Percentiles rank a stretch among this genome's conserved stretches.
Evolutionary conservation across 2,329 filamentous ascomycete genomes (phyloP).

Genomic region (Myriangium duriaei): DNA sequence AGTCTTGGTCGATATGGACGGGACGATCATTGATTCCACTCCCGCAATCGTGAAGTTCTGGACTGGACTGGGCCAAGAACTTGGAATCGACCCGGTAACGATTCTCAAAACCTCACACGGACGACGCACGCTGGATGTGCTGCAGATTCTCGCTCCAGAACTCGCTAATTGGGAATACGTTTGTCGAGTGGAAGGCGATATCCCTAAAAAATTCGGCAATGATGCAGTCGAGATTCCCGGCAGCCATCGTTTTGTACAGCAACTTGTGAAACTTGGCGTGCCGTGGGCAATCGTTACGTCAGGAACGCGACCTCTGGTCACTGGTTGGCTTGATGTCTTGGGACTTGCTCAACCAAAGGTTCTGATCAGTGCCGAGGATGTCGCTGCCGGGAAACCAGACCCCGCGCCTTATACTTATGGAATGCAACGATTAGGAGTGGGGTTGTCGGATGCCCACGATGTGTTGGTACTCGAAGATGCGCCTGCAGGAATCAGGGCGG

Average conservation of each 20-base stretch:
- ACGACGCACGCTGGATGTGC: slow-evolving; percentile 73
- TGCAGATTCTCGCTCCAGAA: slow-evolving; percentile 68
- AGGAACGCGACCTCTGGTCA: slow-evolving; percentile 35
- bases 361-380: slow-evolving; percentile 38
- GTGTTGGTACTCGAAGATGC: slow-evolving; percentile 81
- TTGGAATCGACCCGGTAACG: slow-evolving; percentile 69
- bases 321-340: slow-evolving; percentile 40
- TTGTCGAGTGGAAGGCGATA: slow-evolving; percentile 59
- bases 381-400: slow-evolving; percentile 37
- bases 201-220: slow-evolving; percentile 63
- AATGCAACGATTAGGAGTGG: slow-evolving; percentile 27
- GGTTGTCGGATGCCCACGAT: too few relatives aligned
- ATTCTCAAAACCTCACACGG: slow-evolving; percentile 90
- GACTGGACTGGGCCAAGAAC: slow-evolving; percentile 61
- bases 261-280: slow-evolving; percentile 48
- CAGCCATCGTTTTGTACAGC: slow-evolving; percentile 43
- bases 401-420: slow-evolving; percentile 37
- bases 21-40: slow-evolving; percentile 77
- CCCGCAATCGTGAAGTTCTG: slow-evolving; percentile 67
- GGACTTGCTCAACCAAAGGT: slow-evolving; percentile 33
- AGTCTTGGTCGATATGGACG: slow-evolving; percentile 68
- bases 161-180: slow-evolving; percentile 92
- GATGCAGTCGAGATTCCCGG: slow-evolving; percentile 82
- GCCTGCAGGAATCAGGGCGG: slow-evolving; percentile 70
- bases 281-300: slow-evolving; percentile 71